Evolutionary conservation across 768 basidiomycete species (phyloP), one percentile per base, ranked within the genome.

Genomic region (Hirschioporus abietinus): DNA sequence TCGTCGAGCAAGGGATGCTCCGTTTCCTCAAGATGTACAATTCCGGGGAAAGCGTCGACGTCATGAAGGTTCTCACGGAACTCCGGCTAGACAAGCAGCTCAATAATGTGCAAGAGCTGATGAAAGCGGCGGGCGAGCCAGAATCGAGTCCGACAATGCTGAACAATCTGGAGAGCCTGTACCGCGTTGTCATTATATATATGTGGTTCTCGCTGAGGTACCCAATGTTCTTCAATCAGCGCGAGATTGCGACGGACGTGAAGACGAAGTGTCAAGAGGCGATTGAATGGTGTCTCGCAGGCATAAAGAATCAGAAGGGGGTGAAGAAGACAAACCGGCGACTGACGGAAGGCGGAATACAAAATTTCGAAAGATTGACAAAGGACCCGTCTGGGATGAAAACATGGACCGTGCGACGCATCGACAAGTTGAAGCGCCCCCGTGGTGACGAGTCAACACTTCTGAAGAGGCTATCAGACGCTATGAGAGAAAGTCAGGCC

Each of bases 151-250:
- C 57, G 52, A 27, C 34, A 36, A 69, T 66, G 23, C 71, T 73
- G 70, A 30, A 24, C 52, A 64, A 63, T 18, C 76, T 98, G 60
- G 96, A 98, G 76, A 80, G 83, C 6, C 76, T 93, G 67, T 95
- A 99, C 77, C 90, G 89, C 71, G 78, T 86, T 34, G 71, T 93
- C 30, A 87, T 89, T 17, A 70, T 90, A 24, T 98, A 98, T 76
- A 79, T 94, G 63, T 99, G 96, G 96, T 80, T 95, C 69, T 81
- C 82, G 23, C 88, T 86, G 74, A 88, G 95, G 52, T 81, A 86
- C 66, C 81, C 86, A 0, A 80, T 93, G 64, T 80, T 87, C 8
- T 98, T 91, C 74, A 76, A 83, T 4, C 81, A 90, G n/a, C 78
- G 82, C 35, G 73, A 78, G 7, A 75, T 77, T 27, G 90, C 87